phyloP scores from a whole-genome alignment of 1,139 yeast genomes.

The Hyphopichia wangnamkhiaoensis region DNA sequence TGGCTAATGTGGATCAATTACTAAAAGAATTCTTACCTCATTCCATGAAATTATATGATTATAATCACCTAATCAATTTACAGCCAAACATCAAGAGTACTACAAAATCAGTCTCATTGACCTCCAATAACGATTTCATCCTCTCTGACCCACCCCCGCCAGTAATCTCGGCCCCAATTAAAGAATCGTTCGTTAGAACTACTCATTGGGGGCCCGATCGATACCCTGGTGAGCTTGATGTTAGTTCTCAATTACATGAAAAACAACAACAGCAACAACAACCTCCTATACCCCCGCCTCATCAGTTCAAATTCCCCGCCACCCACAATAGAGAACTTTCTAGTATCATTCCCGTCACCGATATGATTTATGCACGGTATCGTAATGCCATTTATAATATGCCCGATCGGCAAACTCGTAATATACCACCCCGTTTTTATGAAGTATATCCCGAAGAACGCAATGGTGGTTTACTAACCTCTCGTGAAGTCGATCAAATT shows the following conservation, averaged over 20 bases:
- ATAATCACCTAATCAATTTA: slow-evolving; percentile 18
- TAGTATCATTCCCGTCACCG: neutral
- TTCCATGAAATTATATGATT: slow-evolving; percentile 27
- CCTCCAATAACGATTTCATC: slow-evolving; percentile 8
- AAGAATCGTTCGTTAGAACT: slow-evolving; percentile 15
- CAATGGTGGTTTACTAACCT: slow-evolving; percentile 17
- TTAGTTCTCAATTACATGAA: no score
- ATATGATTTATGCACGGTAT: slow-evolving; percentile 23
- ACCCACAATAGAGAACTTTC: neutral
- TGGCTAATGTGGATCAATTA: slow-evolving; percentile 23
- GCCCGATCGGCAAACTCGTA: slow-evolving; percentile 15
- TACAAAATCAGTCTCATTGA: slow-evolving; percentile 10
- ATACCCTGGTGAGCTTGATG: no score
- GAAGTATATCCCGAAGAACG: slow-evolving; percentile 33
- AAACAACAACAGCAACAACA: no score
- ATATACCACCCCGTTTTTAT: slow-evolving; percentile 28
- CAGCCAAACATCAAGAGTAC: slow-evolving; percentile 21
- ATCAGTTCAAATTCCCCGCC: neutral
- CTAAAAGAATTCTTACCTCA: slow-evolving; percentile 33
- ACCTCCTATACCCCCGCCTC: slow-evolving; percentile 3
- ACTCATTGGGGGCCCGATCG: neutral
- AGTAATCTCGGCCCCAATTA: slow-evolving; percentile 19
- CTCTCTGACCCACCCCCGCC: slow-evolving; percentile 5
- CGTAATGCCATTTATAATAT: slow-evolving; percentile 27
- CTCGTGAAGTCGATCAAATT: slow-evolving; percentile 22